These are phyloP conservation scores for Pseudogymnoascus sp. DNA, from an alignment of 2,329 filamentous ascomycete genomes.

Conservation along the genomic window DNA sequence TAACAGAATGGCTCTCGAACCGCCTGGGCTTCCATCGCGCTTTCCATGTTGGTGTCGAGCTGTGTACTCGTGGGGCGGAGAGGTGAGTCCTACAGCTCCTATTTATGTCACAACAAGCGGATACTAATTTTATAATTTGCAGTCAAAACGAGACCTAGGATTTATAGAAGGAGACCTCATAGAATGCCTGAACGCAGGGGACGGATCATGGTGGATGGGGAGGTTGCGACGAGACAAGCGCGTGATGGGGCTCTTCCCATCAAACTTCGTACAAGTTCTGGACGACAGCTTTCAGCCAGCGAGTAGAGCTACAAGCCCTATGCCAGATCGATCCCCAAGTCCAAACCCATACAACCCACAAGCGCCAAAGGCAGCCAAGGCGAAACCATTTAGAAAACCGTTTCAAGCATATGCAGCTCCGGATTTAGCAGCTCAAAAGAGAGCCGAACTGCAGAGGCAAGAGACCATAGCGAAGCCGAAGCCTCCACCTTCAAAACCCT, in stretches of 20 bases:
- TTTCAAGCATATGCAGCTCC: constrained; percentile 60
- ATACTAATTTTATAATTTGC: constrained; percentile 14
- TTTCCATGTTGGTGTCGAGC: constrained; percentile 91
- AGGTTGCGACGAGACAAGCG: constrained; percentile 80
- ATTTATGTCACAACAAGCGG: constrained; percentile 8
- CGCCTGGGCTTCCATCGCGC: constrained; percentile 57
- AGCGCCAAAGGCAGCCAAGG: constrained; percentile 32
- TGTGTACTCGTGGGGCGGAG: constrained; percentile 88
- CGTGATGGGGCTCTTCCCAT: constrained; percentile 87
- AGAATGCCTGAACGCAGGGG: constrained; percentile 94
- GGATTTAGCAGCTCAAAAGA: constrained; percentile 54
- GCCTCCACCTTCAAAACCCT: constrained; percentile 19
- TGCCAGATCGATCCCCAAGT: constrained; percentile 25
- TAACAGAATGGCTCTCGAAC: constrained; percentile 41
- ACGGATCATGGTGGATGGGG: constrained; percentile 98
- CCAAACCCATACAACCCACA: constrained; percentile 25
- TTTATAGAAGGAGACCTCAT: constrained; percentile 98
- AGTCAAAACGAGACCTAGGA: constrained; percentile 86
- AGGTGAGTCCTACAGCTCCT: constrained; percentile 35
- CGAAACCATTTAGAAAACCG: constrained; percentile 55
- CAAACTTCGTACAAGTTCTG: constrained; percentile 91
- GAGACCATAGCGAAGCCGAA: constrained; percentile 21
- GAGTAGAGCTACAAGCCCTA: constrained; percentile 48
- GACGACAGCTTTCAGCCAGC: constrained; percentile 77
- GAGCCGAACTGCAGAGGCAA: constrained; percentile 23